Evolutionary conservation across 2,329 filamentous ascomycete genomes (phyloP).

Genomic region (Pseudogymnoascus sp.): DNA sequence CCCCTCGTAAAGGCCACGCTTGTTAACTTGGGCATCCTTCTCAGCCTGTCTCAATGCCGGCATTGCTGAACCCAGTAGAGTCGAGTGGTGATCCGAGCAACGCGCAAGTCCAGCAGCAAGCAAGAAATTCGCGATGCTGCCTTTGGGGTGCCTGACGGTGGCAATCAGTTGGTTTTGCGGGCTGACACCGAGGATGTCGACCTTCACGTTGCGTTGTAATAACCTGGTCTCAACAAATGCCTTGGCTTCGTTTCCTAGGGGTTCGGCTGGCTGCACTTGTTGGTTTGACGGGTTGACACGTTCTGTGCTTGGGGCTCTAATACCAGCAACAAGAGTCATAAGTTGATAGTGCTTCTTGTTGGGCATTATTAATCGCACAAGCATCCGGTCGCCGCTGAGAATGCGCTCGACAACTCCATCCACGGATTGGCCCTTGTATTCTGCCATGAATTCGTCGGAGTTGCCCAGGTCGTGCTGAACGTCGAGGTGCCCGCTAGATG

Average conservation of each 20-base stretch:
- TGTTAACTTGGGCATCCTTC: conserved; percentile 71
- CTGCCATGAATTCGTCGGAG: conserved; percentile 66
- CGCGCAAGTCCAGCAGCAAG: conserved; percentile 83
- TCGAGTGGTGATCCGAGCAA: conserved; percentile 94
- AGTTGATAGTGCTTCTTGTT: conserved; percentile 78
- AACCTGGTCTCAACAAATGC: conserved; percentile 80
- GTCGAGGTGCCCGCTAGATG: conserved; percentile 59
- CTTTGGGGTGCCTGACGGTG: conserved; percentile 77
- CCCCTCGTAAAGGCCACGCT: conserved; percentile 74
- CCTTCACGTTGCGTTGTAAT: conserved; percentile 77
- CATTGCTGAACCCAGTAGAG: conserved; percentile 86
- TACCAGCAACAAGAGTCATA: conserved; percentile 80
- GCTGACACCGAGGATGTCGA: conserved; percentile 78
- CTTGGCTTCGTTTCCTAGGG: conserved; percentile 82
- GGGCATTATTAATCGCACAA: conserved; percentile 72
- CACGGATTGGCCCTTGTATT: conserved; percentile 79
- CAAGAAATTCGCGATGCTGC: conserved; percentile 87
- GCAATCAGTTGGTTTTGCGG: conserved; percentile 90
- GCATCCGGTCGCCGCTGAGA: conserved; percentile 81
- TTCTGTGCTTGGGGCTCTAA: conserved; percentile 85
- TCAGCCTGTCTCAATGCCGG: conserved; percentile 77
- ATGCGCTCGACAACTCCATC: conserved; percentile 87
- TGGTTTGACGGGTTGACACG: conserved; percentile 64
- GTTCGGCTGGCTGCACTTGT: conserved; percentile 76
- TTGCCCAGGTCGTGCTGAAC: conserved; percentile 76